Conservation (phyloP, 139 green algal genomes). For the Chlorella sp. region DNA sequence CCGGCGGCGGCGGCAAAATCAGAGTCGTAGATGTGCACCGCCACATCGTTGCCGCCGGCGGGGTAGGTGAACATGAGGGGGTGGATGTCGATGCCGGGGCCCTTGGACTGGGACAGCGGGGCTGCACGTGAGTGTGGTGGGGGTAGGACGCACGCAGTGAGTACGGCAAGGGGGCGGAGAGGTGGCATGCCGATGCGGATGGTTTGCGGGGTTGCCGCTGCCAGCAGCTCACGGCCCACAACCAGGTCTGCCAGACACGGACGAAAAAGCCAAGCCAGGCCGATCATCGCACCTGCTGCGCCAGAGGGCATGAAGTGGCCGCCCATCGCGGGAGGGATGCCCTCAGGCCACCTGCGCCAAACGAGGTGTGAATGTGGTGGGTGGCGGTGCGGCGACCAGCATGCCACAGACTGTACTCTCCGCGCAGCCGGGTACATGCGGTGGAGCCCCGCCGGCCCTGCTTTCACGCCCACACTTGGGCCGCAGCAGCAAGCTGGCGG, state of each 20-base stretch:
- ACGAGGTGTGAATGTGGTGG: no score
- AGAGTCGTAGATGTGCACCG: conserved; percentile 51
- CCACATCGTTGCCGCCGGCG: conserved; percentile 39
- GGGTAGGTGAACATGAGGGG: conserved; percentile 79
- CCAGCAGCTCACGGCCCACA: no score
- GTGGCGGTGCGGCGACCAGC: no score
- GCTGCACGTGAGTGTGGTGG: conserved; percentile 18
- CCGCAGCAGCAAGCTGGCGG: background rate
- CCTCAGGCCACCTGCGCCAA: conserved; percentile 65
- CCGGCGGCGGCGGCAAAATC: conserved; percentile 32
- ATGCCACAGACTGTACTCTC: no score
- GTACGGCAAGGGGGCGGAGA: background rate
- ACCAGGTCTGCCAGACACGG: no score
- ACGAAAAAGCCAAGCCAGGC: no score
- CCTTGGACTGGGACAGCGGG: conserved; percentile 76
- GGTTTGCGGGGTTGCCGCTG: background rate
- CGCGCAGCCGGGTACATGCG: no score
- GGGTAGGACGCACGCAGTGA: background rate
- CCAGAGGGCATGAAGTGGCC: conserved; percentile 78
- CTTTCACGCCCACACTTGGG: background rate
- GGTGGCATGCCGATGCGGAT: no score
- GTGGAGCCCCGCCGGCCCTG: no score
- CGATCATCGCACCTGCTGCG: no score
- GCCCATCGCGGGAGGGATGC: conserved; percentile 91
- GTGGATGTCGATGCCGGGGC: conserved; percentile 63